A percentile compares a stretch with the other conserved stretches of the same genome.
phyloP scores from a whole-genome alignment of 2,329 filamentous ascomycete species.

The Pleoardoris graminearum region DNA sequence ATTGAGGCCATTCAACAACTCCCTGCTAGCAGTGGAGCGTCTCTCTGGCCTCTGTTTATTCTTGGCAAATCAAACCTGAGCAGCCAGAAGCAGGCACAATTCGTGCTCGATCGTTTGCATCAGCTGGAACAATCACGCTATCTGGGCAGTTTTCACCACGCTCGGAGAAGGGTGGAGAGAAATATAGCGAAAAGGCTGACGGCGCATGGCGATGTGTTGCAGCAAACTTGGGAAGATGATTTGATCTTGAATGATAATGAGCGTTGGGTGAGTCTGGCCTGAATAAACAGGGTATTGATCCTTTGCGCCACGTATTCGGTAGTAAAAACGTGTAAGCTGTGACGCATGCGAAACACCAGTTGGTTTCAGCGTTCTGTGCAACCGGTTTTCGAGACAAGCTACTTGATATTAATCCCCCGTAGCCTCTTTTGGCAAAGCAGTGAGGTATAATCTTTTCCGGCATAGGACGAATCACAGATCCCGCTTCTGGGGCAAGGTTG shows the following conservation, averaged over 20 bases:
- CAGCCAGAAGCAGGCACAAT: constrained; percentile 30
- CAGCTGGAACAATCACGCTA: constrained; percentile 2
- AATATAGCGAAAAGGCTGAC: neutral
- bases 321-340: too few relatives aligned
- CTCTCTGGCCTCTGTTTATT: constrained; percentile 11
- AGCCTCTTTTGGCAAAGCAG: too few relatives aligned
- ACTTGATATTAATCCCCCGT: too few relatives aligned
- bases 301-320: too few relatives aligned
- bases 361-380: too few relatives aligned
- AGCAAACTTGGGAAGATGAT: neutral
- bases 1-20: neutral
- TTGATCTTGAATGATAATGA: neutral
- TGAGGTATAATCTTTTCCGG: too few relatives aligned
- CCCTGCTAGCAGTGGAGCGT: constrained; percentile 2
- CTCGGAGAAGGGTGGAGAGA: neutral
- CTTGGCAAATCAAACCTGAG: constrained; percentile 29
- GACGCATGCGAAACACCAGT: too few relatives aligned
- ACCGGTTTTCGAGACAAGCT: too few relatives aligned
- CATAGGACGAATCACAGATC: neutral
- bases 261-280: neutral
- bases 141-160: neutral
- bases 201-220: neutral
- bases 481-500: neutral
- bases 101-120: constrained; percentile 33
- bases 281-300: too few relatives aligned